Evolutionary conservation across 768 basidiomycete species (phyloP).

Genomic region (Rhizopogon vinicolor): DNA sequence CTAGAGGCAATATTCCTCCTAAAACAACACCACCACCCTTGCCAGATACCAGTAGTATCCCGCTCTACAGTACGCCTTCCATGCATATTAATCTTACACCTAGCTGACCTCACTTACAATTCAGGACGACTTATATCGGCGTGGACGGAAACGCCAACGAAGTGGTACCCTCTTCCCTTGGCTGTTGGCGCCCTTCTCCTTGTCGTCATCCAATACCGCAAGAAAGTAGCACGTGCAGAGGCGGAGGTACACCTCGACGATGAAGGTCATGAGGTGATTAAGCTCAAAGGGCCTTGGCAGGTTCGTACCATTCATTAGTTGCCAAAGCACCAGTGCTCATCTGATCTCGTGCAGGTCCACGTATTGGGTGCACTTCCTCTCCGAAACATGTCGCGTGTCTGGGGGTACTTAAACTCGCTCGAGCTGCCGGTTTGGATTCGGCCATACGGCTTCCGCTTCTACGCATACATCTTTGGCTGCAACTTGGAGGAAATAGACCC

Average conservation of each 20-base stretch:
- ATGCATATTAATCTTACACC: neutral
- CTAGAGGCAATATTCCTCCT: slow-evolving; percentile 19
- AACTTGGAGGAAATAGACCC: slow-evolving; percentile 89
- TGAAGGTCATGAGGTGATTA: slow-evolving; percentile 76
- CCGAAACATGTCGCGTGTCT: slow-evolving; percentile 88
- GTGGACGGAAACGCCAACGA: slow-evolving; percentile 85
- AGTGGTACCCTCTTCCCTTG: slow-evolving; percentile 93
- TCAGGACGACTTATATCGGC: slow-evolving; percentile 65
- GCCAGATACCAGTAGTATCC: slow-evolving; percentile 32
- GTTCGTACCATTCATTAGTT: slow-evolving; percentile 38
- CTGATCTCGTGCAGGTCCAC: slow-evolving; percentile 62
- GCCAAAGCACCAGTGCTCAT: neutral
- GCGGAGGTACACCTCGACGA: slow-evolving; percentile 77
- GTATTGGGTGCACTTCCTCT: slow-evolving; percentile 94
- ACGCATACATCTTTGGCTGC: slow-evolving; percentile 88
- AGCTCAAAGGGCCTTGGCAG: slow-evolving; percentile 90
- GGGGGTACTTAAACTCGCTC: slow-evolving; percentile 94
- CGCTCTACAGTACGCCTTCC: slow-evolving; percentile 41
- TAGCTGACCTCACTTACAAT: slow-evolving; percentile 4
- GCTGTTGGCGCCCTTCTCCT: slow-evolving; percentile 89
- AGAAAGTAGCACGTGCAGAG: slow-evolving; percentile 42
- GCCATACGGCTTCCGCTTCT: slow-evolving; percentile 84
- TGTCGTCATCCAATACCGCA: slow-evolving; percentile 71
- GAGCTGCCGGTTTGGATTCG: slow-evolving; percentile 94
- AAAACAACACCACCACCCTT: slow-evolving; percentile 48